Evolutionary conservation across 441 rosid genomes (phyloP).

Genomic region (Pelargonium australe): DNA sequence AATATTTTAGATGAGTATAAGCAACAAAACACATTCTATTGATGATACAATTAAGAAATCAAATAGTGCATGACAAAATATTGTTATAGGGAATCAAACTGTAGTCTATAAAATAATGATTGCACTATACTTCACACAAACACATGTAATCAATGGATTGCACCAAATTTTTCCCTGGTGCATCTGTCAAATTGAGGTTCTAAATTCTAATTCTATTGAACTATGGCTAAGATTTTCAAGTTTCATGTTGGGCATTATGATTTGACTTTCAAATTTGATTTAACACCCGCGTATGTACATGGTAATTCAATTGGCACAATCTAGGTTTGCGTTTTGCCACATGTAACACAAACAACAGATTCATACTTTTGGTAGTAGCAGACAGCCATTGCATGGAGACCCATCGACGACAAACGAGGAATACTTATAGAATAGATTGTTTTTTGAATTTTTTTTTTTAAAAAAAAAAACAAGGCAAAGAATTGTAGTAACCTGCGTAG

Average conservation of each 20-base stretch:
- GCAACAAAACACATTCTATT: background rate
- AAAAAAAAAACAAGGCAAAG: slow-evolving; percentile 23
- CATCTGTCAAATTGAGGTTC: background rate
- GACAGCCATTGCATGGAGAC: background rate
- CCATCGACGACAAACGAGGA: background rate
- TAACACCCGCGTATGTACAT: background rate
- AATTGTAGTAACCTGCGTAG: slow-evolving; percentile 73
- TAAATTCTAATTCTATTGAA: background rate
- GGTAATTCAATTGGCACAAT: background rate
- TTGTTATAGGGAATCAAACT: too few relatives aligned
- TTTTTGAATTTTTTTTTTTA: background rate
- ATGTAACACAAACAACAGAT: background rate
- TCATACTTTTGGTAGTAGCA: background rate
- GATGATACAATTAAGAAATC: background rate
- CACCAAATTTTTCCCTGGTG: background rate
- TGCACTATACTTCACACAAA: background rate
- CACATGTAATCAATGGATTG: background rate
- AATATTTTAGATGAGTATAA: slow-evolving; percentile 10
- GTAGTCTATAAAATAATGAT: background rate
- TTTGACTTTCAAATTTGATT: background rate
- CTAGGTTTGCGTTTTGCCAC: background rate
- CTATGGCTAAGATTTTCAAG: background rate
- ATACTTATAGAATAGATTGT: slow-evolving; percentile 1
- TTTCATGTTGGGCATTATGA: background rate
- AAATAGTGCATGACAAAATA: background rate